Evolutionary conservation across 345 rosid species (phyloP).

Genomic region (Eucalyptus sp.): DNA sequence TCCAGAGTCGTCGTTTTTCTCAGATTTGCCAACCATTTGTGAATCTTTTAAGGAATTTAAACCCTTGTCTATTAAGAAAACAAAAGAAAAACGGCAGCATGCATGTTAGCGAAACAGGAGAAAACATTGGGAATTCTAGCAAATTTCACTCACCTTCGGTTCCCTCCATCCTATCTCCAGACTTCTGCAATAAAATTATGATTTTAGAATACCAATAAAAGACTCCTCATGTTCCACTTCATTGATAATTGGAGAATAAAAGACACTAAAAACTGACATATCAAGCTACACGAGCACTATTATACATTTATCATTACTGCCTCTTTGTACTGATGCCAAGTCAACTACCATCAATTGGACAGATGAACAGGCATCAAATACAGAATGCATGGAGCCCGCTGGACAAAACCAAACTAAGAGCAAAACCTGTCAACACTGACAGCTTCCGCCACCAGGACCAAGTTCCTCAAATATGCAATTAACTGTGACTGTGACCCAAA

Average conservation of each 20-base stretch:
- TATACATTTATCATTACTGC: neutral
- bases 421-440: neutral
- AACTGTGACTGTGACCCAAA: neutral
- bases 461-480: neutral
- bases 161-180: conserved; percentile 39
- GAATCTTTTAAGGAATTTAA: conserved; percentile 20
- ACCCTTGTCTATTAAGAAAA: conserved; percentile 16
- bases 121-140: neutral
- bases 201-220: neutral
- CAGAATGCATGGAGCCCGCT: neutral
- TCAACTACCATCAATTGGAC: neutral
- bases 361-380: neutral
- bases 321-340: neutral
- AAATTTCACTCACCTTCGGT: conserved; percentile 33
- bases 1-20: conserved; percentile 14
- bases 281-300: neutral
- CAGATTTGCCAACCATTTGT: conserved; percentile 18
- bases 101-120: neutral
- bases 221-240: neutral
- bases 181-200: conserved; percentile 24
- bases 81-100: neutral
- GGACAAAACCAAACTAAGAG: neutral
- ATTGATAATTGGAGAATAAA: neutral
- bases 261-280: neutral
- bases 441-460: neutral